phyloP scores from a whole-genome alignment of 768 basidiomycete genomes.

The Russula dissimulans region DNA sequence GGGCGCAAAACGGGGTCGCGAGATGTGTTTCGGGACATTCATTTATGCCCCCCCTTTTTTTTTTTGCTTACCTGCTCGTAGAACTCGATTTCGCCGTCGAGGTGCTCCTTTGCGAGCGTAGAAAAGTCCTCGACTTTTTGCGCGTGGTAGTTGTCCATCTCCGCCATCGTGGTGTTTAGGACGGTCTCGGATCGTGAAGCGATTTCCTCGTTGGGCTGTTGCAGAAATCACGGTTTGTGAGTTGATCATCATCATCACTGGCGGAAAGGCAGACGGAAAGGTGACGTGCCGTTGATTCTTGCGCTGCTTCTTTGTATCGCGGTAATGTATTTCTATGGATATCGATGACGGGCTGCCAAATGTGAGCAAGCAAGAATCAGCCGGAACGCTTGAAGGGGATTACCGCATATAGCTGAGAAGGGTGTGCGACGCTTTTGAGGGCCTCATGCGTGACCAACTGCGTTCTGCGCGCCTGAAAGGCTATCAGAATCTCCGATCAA shows the following conservation, averaged over 20 bases:
- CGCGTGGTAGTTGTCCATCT: slow-evolving; percentile 71
- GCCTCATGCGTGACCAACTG: slow-evolving; percentile 69
- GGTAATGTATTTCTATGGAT: slow-evolving; percentile 63
- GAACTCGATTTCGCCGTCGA: slow-evolving; percentile 69
- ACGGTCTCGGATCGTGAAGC: slow-evolving; percentile 79
- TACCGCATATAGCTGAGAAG: slow-evolving; percentile 62
- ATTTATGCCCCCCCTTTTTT: neutral
- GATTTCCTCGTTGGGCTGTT: slow-evolving; percentile 56
- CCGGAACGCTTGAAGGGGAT: slow-evolving; percentile 1
- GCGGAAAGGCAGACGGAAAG: neutral
- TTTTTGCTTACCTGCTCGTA: slow-evolving; percentile 51
- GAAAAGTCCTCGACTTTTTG: slow-evolving; percentile 68
- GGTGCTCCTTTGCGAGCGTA: slow-evolving; percentile 49
- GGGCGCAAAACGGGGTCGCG: neutral
- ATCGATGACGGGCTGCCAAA: slow-evolving; percentile 52
- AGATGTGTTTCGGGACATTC: neutral
- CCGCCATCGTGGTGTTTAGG: slow-evolving; percentile 80
- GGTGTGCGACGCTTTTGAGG: slow-evolving; percentile 69
- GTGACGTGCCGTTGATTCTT: slow-evolving; percentile 28
- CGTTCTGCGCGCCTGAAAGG: slow-evolving; percentile 54
- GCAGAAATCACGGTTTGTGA: neutral
- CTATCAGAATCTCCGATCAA: slow-evolving; percentile 7
- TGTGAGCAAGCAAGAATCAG: neutral
- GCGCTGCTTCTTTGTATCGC: slow-evolving; percentile 50
- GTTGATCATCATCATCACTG: neutral